Base-by-base conservation (phyloP, 345 rosid species). In the Carallia pectinifolia region DNA sequence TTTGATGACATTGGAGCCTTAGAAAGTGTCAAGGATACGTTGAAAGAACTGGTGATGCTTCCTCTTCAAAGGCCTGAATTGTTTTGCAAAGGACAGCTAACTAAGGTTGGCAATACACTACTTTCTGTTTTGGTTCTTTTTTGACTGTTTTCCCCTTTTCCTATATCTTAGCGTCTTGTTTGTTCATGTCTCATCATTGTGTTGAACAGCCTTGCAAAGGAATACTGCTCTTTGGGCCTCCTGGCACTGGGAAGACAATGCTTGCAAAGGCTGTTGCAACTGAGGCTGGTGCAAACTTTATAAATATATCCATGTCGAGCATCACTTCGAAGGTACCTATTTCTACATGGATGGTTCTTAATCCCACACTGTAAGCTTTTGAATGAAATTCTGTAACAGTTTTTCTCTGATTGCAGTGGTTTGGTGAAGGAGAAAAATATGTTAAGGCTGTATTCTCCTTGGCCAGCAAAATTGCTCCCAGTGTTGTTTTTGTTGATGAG, bases 161-260 rank as follows among this genome's bases (percentile, higher is more conserved):
- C 15, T 19, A 5, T 56, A 8, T 1, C 17, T 59, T 9, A 5
- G 34, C 33, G 3, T 18, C 8, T 37, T 71, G 23, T 52, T 16
- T 61, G 18, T 23, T 50, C 23, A 67, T 23, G 31, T 31, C 55
- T 52, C 44, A 27, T 66, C 62, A 5, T 40, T 64, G 47, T 65
- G 61, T 39, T 48, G 52, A 56, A 67, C 88, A 96, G 99, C 99
- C 99, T 64, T 92, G 98, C 66, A 96, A 96, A 79, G 99, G 99
- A 71, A 96, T 96, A 67, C 79, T 96, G 79, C 85, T 96, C 53
- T 96, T 96, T 81, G 99, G 99, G 73, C 99, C 99, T 67, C 99
- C 99, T 81, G 99, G 99, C 70, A 96, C 99, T 54, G 99, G 99
- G n/a, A 96, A 96, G 83, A 96, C 99, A 58, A 96, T 96, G 99